Percentiles rank a stretch among this genome's conserved stretches.
phyloP scores from a whole-genome alignment of 2,329 filamentous ascomycete species.

The Apiospora hydei region DNA sequence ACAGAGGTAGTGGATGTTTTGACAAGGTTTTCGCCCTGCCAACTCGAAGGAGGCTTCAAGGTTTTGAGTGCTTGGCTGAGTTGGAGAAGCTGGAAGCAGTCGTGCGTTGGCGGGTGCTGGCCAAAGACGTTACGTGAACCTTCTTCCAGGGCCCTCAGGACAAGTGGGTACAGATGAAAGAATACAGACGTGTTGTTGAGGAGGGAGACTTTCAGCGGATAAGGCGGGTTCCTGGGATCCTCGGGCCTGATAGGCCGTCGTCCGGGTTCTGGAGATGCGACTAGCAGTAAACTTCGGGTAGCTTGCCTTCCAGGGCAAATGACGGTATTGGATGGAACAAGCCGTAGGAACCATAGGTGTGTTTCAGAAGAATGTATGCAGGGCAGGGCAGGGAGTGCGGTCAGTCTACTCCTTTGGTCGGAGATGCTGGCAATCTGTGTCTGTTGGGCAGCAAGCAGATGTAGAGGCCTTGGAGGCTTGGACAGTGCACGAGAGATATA shows the following conservation, averaged over 20 bases:
- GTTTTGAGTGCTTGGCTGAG: background rate
- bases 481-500: background rate
- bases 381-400: background rate
- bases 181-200: background rate
- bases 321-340: background rate
- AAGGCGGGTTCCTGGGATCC: constrained; percentile 3
- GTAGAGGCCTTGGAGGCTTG: background rate
- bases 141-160: background rate
- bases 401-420: background rate
- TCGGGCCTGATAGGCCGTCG: background rate
- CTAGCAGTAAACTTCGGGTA: constrained; percentile 1
- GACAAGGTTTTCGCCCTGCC: constrained; percentile 13
- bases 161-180: background rate
- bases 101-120: background rate
- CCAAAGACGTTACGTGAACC: background rate
- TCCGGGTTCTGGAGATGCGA: constrained; percentile 1
- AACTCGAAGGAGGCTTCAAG: constrained; percentile 11
- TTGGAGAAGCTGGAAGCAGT: background rate
- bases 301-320: constrained; percentile 12
- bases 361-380: background rate
- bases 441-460: background rate
- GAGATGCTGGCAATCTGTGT: background rate
- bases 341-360: background rate
- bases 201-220: constrained; percentile 3
- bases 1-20: background rate